These are phyloP conservation scores for Geotrichum macrosporum DNA, from an alignment of 1,139 yeast species.

Conservation along the genomic window DNA sequence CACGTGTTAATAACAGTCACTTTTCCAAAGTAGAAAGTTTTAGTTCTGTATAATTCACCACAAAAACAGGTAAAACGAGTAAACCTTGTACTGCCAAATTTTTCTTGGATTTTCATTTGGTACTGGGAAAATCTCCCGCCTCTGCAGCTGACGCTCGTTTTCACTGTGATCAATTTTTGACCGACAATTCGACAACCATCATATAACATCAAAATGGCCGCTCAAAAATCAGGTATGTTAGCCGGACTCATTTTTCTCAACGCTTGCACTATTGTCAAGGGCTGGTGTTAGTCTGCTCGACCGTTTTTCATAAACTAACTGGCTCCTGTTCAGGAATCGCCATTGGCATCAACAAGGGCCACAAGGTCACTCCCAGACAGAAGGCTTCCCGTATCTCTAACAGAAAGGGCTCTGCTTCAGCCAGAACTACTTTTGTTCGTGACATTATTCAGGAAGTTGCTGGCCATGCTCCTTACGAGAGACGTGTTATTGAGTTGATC, in stretches of 20 bases:
- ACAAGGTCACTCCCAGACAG: conserved; percentile 90
- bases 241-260: not conserved
- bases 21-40: no score
- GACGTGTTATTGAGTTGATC: conserved; percentile 98
- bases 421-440: conserved; percentile 96
- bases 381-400: conserved; percentile 91
- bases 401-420: conserved; percentile 96
- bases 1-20: no score
- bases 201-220: conserved; percentile 20
- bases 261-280: not conserved
- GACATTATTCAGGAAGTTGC: conserved; percentile 94
- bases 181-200: conserved; percentile 3
- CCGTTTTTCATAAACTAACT: no score
- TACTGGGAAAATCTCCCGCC: no score
- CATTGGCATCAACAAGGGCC: conserved; percentile 98
- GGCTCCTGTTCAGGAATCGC: no score
- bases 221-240: conserved; percentile 22
- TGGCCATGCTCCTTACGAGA: conserved; percentile 99
- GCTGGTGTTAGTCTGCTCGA: no score
- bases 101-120: no score
- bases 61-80: no score
- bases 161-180: not conserved
- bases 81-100: no score
- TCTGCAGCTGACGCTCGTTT: not conserved
- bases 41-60: no score